phyloP scores from a whole-genome alignment of 1,284 basidiomycete genomes.

The Ceratobasidium papillatum region DNA sequence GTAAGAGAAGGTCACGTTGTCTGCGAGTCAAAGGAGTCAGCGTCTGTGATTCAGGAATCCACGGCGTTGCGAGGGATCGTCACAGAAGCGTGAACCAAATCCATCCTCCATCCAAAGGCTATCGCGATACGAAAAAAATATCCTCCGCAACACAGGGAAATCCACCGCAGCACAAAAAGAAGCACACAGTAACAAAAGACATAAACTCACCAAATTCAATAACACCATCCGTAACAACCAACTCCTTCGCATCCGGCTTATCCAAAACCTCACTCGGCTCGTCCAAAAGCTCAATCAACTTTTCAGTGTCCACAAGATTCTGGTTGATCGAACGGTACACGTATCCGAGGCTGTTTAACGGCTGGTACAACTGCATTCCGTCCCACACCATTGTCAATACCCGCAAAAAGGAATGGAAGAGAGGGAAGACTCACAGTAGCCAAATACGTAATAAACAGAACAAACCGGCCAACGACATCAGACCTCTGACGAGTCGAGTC shows the following conservation, averaged over 20 bases:
- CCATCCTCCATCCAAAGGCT: neutral
- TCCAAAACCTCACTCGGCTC: conserved; percentile 86
- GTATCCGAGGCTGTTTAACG: conserved; percentile 76
- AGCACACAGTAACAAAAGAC: neutral
- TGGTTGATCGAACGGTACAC: conserved; percentile 78
- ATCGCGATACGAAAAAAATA: neutral
- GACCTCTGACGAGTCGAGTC: conserved; percentile 65
- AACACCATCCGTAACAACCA: conserved; percentile 76
- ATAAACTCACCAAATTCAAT: conserved; percentile 81
- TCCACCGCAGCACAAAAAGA: neutral
- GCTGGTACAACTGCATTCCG: conserved; percentile 69
- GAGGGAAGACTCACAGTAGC: conserved; percentile 64
- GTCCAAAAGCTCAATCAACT: conserved; percentile 74
- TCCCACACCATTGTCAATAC: neutral
- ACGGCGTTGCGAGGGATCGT: too few species aligned
- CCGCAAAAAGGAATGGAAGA: neutral
- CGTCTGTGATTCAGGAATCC: conserved; percentile 24
- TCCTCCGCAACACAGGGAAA: neutral
- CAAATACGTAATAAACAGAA: conserved; percentile 82
- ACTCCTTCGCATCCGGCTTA: conserved; percentile 74
- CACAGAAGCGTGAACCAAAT: too few species aligned
- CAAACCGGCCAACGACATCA: conserved; percentile 65
- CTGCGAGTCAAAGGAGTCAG: conserved; percentile 53
- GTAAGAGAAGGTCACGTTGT: conserved; percentile 84
- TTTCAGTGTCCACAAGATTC: conserved; percentile 81